Percentiles rank a stretch among this genome's conserved stretches.
Evolutionary conservation across 2,329 filamentous ascomycete species (phyloP).

Genomic region (Cladosporium sp.): DNA sequence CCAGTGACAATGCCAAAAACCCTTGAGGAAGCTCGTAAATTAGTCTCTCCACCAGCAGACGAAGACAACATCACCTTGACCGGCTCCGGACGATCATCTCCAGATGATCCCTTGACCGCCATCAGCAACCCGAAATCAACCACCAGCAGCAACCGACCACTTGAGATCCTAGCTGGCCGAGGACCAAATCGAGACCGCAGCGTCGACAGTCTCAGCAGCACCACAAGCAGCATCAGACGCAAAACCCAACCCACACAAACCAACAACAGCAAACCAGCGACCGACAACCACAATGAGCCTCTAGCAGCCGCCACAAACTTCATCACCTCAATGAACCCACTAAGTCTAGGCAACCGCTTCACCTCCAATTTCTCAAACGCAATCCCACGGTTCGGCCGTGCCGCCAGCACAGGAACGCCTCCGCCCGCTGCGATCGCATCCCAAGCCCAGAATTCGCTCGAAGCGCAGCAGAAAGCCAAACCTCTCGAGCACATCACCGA

Average conservation of each 20-base stretch:
- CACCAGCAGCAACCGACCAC: conserved; percentile 60
- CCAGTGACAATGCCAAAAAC: conserved; percentile 70
- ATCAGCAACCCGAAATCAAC: conserved; percentile 14
- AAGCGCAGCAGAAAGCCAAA: conserved; percentile 22
- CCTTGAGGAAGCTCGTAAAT: conserved; percentile 83
- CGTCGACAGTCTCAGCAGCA: conserved; percentile 60
- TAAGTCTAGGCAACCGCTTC: conserved; percentile 28
- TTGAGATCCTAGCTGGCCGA: conserved; percentile 68
- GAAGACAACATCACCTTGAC: conserved; percentile 19
- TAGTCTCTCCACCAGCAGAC: conserved; percentile 62
- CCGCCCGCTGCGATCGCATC: conserved; percentile 16
- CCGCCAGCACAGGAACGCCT: conserved; percentile 14
- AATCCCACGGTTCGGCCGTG: conserved; percentile 27
- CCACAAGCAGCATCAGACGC: conserved; percentile 40
- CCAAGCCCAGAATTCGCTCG: neutral
- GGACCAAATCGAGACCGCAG: conserved; percentile 65
- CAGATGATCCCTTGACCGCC: conserved; percentile 27
- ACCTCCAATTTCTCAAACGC: conserved; percentile 21
- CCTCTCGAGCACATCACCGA: conserved; percentile 26
- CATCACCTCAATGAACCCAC: conserved; percentile 32
- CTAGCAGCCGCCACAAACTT: conserved; percentile 24
- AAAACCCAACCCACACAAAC: neutral
- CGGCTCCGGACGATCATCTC: conserved; percentile 36
- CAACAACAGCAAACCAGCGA: conserved; percentile 8
- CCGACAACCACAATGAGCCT: conserved; percentile 11